A percentile compares a stretch with the other conserved stretches of the same genome.
phyloP scores from a whole-genome alignment of 83 land plant species.

The Isoetes engelmannii region DNA sequence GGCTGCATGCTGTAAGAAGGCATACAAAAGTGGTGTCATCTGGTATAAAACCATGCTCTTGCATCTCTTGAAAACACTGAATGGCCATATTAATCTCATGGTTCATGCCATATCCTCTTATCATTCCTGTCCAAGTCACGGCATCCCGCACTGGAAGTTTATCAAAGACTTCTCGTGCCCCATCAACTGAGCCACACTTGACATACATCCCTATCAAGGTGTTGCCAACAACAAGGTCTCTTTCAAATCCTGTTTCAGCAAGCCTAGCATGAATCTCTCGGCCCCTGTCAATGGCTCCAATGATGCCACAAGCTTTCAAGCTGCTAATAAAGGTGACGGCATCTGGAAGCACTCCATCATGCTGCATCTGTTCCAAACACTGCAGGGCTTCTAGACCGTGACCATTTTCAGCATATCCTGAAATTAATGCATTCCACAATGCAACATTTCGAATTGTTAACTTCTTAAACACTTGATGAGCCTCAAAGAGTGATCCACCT shows the following conservation, averaged over 20 bases:
- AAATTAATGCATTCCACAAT: constrained; percentile 3
- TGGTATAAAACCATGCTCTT: background rate
- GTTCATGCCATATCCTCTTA: constrained; percentile 10
- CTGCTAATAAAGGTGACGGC: background rate
- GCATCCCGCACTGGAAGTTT: background rate
- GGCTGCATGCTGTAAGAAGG: constrained; percentile 12
- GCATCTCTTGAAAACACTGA: background rate
- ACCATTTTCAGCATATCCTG: constrained; percentile 1
- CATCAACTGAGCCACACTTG: background rate
- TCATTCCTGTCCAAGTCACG: constrained; percentile 2
- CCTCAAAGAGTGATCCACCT: background rate
- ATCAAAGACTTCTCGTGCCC: constrained; percentile 3
- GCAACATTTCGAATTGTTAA: background rate
- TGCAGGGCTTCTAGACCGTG: background rate
- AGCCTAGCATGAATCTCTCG: background rate
- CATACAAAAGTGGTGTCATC: constrained; percentile 1
- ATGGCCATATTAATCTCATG: background rate
- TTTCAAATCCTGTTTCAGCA: background rate
- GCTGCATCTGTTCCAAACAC: constrained; percentile 1
- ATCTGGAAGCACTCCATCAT: background rate
- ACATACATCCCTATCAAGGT: constrained; percentile 13
- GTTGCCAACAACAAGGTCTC: background rate
- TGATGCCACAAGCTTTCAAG: constrained; percentile 15
- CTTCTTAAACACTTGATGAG: background rate
- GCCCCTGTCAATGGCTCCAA: constrained; percentile 1